phyloP scores from a whole-genome alignment of 2,329 filamentous ascomycete genomes.

The Colletotrichum sp. region DNA sequence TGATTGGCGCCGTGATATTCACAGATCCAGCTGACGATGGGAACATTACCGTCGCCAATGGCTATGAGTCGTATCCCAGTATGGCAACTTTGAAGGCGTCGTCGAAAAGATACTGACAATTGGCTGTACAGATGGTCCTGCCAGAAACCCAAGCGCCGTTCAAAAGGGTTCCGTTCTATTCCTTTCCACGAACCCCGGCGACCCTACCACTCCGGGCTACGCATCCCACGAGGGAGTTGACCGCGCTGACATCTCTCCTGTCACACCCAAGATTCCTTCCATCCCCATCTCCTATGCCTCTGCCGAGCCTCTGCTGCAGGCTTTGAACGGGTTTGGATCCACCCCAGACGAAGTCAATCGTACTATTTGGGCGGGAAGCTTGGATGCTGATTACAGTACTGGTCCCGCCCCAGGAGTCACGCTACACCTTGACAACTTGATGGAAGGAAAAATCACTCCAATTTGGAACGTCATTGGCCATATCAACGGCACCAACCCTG shows the following conservation, averaged over 20 bases:
- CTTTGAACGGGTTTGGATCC: conserved; percentile 77
- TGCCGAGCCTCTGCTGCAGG: conserved; percentile 76
- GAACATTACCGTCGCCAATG: conserved; percentile 75
- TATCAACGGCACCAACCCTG: conserved; percentile 77
- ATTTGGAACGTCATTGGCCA: conserved; percentile 82
- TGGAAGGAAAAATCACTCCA: conserved; percentile 69
- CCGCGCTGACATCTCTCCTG: conserved; percentile 64
- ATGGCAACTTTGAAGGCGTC: neutral
- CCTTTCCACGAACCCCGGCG: conserved; percentile 57
- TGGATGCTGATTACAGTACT: conserved; percentile 47
- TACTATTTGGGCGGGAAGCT: conserved; percentile 60
- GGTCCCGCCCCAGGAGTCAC: conserved; percentile 59
- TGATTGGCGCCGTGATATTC: conserved; percentile 75
- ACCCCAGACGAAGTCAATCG: conserved; percentile 70
- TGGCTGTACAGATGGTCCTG: conserved; percentile 59
- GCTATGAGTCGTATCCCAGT: conserved; percentile 72
- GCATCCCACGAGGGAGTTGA: conserved; percentile 76
- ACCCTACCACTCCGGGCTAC: conserved; percentile 85
- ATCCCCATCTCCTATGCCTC: conserved; percentile 82
- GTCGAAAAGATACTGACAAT: conserved; percentile 27
- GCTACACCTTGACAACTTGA: conserved; percentile 70
- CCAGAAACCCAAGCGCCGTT: conserved; percentile 77
- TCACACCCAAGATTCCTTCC: conserved; percentile 78
- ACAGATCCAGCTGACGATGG: conserved; percentile 80
- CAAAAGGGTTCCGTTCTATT: conserved; percentile 81